These are phyloP conservation scores for Clitopilus passeckerianus DNA, from an alignment of 768 basidiomycete species.

Conservation along the genomic window DNA sequence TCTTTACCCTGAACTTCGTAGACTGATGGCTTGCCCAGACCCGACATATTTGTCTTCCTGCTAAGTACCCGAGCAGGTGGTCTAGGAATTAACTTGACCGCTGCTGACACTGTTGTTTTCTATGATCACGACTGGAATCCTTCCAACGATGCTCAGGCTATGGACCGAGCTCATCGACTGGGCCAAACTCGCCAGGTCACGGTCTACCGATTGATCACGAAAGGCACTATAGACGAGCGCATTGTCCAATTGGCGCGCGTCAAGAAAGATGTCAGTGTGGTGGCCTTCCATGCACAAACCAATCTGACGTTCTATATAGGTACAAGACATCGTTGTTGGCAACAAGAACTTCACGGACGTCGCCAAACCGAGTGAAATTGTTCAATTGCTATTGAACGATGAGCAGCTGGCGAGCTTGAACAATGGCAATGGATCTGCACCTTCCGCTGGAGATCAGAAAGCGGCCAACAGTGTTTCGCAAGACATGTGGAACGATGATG, in stretches of 20 bases:
- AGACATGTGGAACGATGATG: constrained; percentile 84
- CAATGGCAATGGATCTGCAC: constrained; percentile 28
- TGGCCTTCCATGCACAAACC: background rate
- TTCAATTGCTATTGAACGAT: constrained; percentile 89
- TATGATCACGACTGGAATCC: constrained; percentile 98
- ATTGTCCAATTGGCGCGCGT: constrained; percentile 94
- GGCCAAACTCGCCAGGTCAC: constrained; percentile 97
- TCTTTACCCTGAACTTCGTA: background rate
- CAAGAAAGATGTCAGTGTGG: constrained; percentile 81
- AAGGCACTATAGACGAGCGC: constrained; percentile 93
- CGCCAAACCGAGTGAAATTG: constrained; percentile 94
- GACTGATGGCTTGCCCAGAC: constrained; percentile 33
- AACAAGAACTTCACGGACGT: constrained; percentile 93
- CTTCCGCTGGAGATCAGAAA: constrained; percentile 25
- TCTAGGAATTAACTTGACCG: constrained; percentile 92
- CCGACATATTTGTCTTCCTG: constrained; percentile 86
- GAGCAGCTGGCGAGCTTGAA: constrained; percentile 81
- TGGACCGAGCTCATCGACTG: constrained; percentile 96
- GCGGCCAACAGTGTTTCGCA: constrained; percentile 34
- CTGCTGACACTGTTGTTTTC: constrained; percentile 94
- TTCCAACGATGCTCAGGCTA: constrained; percentile 95
- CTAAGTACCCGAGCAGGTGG: constrained; percentile 95
- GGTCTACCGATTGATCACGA: constrained; percentile 91
- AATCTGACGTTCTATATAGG: constrained; percentile 37
- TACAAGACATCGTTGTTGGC: constrained; percentile 98